Evolutionary conservation across 805 yeast genomes (phyloP), one percentile per base, ranked within the genome.

Genomic region (Wickerhamomyces canadensis): DNA sequence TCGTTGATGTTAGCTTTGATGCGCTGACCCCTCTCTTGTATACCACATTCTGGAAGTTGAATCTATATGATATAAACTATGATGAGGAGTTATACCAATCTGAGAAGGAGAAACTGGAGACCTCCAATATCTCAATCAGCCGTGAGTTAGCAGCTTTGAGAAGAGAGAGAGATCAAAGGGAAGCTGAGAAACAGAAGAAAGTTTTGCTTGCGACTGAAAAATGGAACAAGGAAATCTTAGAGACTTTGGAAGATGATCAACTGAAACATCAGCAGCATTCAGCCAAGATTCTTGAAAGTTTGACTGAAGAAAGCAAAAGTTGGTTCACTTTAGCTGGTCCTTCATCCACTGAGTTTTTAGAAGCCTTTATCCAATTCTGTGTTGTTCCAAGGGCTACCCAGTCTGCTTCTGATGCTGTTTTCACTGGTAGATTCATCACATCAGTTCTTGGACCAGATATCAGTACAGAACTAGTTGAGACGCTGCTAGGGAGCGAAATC

Each of bases 391-490:
- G 97, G 45, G 70, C 80, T 4, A 57, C 82, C 2, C 87, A 82
- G 45, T 84, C 96, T 0, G 78, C 94, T 0, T 74, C 80, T 44
- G 97, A 88, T 61, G 95, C 96, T 0, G 65, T 83, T 0, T 89
- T 64, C 53, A 60, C 78, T 25, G 76, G 84, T 0, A 66, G 68
- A 38, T 85, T 88, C 51, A 44, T 87, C 8, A 69, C 76, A 39
- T 61, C 67, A 31, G 48, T 78, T 15, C 76, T 79, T 37, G 54
- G 61, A 0, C 43, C 57, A 1, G 68, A 70, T 16, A 65, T 65
- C 31, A 56, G 78, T 4, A 41, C 72, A 18, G 42, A 43, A 6
- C 44, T 74, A 3, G 52, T 75, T 21, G 67, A 75, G 26, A 56
- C 55, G 15, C 59, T 87, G 18, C 70, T 86, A 39, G 54, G 61